These are phyloP conservation scores for Podosphaera aphanis DNA, from an alignment of 2,329 filamentous ascomycete species.

Conservation along the genomic window DNA sequence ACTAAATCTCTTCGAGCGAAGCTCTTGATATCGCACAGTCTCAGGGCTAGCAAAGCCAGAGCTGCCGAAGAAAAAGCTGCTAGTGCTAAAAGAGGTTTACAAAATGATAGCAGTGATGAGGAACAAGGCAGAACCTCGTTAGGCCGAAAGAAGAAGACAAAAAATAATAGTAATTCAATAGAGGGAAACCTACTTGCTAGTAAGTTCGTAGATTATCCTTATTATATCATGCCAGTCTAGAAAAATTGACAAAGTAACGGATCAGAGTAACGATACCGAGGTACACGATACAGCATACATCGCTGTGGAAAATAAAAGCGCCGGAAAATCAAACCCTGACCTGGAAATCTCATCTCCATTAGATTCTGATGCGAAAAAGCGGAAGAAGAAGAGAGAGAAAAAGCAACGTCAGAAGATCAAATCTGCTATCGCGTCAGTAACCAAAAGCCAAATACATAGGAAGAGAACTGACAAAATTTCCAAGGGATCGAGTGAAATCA, in stretches of 20 bases:
- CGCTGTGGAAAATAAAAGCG: constrained; percentile 1
- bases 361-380: constrained; percentile 5
- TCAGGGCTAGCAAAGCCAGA: constrained; percentile 14
- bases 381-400: constrained; percentile 8
- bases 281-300: not conserved
- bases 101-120: constrained; percentile 16
- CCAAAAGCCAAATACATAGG: no score
- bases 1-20: constrained; percentile 15
- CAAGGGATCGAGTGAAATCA: no score
- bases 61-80: constrained; percentile 15
- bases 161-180: not conserved
- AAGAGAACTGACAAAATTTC: no score
- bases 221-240: no score
- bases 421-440: constrained; percentile 2
- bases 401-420: constrained; percentile 6
- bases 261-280: not conserved
- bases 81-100: constrained; percentile 12
- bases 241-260: no score
- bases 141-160: constrained; percentile 1
- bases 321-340: not conserved
- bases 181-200: not conserved
- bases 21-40: constrained; percentile 12
- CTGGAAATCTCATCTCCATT: not conserved
- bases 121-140: constrained; percentile 15
- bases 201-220: not conserved